phyloP scores from a whole-genome alignment of 164 flowering plant genomes.

The Stephania cephalantha region DNA sequence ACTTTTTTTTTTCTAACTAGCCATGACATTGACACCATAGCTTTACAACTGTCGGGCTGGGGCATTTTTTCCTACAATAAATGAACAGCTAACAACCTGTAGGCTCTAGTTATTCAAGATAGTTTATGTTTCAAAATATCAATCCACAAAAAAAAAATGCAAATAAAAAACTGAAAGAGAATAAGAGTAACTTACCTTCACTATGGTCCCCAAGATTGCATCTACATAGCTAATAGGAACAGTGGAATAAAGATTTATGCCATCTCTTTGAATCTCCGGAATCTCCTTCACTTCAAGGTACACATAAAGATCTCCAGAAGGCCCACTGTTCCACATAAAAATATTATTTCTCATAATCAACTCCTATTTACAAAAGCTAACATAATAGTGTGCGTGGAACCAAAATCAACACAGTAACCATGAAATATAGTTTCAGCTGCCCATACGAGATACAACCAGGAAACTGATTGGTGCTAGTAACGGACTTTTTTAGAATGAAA shows the following conservation, averaged over 20 bases:
- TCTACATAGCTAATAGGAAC: conserved; percentile 70
- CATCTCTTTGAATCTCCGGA: conserved; percentile 92
- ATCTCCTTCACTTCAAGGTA: conserved; percentile 84
- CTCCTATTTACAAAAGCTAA: background rate
- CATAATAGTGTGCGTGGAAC: background rate
- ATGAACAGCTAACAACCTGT: background rate
- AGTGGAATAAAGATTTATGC: conserved; percentile 74
- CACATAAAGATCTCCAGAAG: conserved; percentile 92
- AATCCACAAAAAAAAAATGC: background rate
- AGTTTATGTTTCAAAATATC: no score
- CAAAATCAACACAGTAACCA: background rate
- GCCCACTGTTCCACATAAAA: conserved; percentile 51
- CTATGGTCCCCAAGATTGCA: conserved; percentile 79
- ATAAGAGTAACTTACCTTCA: conserved; percentile 39
- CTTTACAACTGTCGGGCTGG: background rate
- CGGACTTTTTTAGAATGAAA: background rate
- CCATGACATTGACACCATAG: no score
- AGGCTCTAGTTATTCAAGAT: background rate
- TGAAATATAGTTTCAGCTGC: background rate
- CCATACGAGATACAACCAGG: background rate
- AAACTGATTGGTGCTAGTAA: background rate
- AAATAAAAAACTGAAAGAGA: background rate
- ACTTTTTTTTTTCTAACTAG: no score
- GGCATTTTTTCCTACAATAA: background rate
- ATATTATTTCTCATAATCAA: background rate